A percentile compares a stretch with the other conserved stretches of the same genome.
These are phyloP conservation scores for Torulaspora gathmanii DNA, from an alignment of 805 yeast species.

Conservation along the genomic window DNA sequence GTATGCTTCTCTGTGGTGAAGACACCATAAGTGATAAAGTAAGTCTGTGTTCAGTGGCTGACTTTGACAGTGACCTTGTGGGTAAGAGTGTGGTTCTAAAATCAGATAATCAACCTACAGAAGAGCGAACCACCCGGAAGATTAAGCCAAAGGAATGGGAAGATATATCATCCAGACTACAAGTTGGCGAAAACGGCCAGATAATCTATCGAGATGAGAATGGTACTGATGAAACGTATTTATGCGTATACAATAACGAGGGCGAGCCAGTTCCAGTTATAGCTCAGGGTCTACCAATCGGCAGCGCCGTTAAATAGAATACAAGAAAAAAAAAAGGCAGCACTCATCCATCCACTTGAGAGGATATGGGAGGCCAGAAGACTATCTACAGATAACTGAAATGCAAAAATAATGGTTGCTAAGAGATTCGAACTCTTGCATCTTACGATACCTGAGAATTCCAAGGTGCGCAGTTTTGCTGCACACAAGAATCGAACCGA, in stretches of 20 bases:
- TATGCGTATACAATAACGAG: constrained; percentile 10
- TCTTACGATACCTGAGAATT: constrained; percentile 25
- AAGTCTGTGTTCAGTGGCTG: constrained; percentile 17
- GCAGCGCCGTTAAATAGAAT: constrained; percentile 16
- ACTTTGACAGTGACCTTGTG: not conserved
- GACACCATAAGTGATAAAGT: constrained; percentile 12
- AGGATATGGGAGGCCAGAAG: too few relatives aligned
- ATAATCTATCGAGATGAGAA: constrained; percentile 18
- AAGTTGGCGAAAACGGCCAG: constrained; percentile 10
- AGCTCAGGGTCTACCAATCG: constrained; percentile 17
- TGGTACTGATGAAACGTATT: constrained; percentile 4
- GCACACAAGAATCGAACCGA: constrained; percentile 15
- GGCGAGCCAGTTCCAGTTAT: constrained; percentile 11
- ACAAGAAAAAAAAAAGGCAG: not conserved
- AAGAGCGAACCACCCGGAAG: constrained; percentile 12
- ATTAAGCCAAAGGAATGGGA: constrained; percentile 23
- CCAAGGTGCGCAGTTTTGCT: constrained; percentile 11
- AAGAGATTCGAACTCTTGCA: constrained; percentile 28
- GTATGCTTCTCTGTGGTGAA: constrained; percentile 64
- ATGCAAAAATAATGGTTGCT: constrained; percentile 19
- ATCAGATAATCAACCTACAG: not conserved
- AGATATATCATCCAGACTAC: constrained; percentile 19
- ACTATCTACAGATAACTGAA: not conserved
- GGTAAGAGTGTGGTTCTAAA: constrained; percentile 17
- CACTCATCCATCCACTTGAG: too few relatives aligned